phyloP scores from a whole-genome alignment of 371 early-diverging fungal genomes.

The Coemansia sp. region DNA sequence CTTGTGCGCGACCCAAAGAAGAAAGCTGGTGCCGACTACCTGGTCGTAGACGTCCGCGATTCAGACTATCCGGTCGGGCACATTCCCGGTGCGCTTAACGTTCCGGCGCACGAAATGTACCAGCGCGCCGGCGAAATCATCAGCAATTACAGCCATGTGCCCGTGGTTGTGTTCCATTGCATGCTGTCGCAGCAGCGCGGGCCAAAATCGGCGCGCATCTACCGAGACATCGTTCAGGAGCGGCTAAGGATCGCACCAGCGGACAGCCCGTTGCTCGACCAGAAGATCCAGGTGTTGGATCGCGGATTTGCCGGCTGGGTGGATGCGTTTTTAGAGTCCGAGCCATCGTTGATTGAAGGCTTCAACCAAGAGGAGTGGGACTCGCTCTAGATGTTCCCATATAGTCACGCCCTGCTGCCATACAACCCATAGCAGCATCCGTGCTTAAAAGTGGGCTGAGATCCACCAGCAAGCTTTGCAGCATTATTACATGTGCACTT shows the following conservation, averaged over 20 bases:
- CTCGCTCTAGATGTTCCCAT: not conserved
- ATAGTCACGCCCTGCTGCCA: too few relatives aligned
- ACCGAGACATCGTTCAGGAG: conserved; percentile 57
- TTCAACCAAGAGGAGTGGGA: conserved; percentile 23
- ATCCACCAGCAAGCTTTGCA: too few relatives aligned
- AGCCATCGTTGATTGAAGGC: conserved; percentile 27
- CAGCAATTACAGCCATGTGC: conserved; percentile 59
- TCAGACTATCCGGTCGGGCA: conserved; percentile 77
- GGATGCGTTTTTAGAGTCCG: conserved; percentile 17
- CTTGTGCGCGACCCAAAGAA: conserved; percentile 59
- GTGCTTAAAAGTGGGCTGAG: too few relatives aligned
- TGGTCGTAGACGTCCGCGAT: conserved; percentile 80
- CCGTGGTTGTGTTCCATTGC: conserved; percentile 79
- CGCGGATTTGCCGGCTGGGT: conserved; percentile 23
- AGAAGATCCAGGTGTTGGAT: conserved; percentile 16
- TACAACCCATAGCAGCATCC: too few relatives aligned
- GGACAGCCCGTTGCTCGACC: conserved; percentile 15
- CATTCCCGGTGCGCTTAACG: conserved; percentile 73
- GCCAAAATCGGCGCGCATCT: conserved; percentile 79
- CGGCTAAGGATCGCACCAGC: conserved; percentile 21
- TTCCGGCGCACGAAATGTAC: conserved; percentile 65
- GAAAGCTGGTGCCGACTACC: conserved; percentile 58
- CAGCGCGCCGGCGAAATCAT: conserved; percentile 56
- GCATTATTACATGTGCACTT: too few relatives aligned
- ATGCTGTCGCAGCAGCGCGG: conserved; percentile 82